Base-by-base conservation (phyloP, 1,284 basidiomycete species). In the Puccinia novopanici region DNA sequence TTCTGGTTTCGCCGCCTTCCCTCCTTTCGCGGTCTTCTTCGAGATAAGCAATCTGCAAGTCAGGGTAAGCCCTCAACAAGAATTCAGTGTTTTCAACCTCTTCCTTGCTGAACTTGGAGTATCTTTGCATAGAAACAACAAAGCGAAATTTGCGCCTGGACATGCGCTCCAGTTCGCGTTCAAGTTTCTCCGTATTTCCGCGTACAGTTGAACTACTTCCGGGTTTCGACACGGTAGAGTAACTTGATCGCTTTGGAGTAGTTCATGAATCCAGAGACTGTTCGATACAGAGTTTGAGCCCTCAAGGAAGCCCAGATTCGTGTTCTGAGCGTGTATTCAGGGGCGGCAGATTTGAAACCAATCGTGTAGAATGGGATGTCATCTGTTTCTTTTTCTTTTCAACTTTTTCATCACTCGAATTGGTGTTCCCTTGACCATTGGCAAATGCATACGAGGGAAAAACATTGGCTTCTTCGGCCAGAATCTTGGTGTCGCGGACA, bases 231-330 rank as follows among this genome's bases (percentile, higher is more conserved):
- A 83, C 96, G 94, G 87, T 98, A 98, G 42, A 99, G 90, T n/a
- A 99, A 89, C 87, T 99, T 99, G 90, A 99, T 98, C 24, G 97
- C 96, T 89, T 99, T 99, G 84, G 93, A 91, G 87, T 99, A 99
- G 89, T 99, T 99, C 97, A 99, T 99, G 92, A 99, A 98, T 75
- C 96, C 97, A 67, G 97, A 98, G 22, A 99, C 95, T 27, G 96
- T 99, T 83, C 97, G 92, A 87, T 99, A 99, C 48, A 99, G 90
- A 3, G 97, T 99, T 88, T 99, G 97, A 27, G 96, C 96, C 82
- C 96, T 93, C 19, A 99, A 89, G 40, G 95, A 98, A 13, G 96
- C 95, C 96, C 96, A 99, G 84, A 99, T 99, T 87, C 96, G 92
- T 19, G 97, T 99, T 83, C 96, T 94, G 42, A 99, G 90, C 0